Conservation (phyloP, 2,329 filamentous ascomycete genomes). For the Microascus cirrosus region DNA sequence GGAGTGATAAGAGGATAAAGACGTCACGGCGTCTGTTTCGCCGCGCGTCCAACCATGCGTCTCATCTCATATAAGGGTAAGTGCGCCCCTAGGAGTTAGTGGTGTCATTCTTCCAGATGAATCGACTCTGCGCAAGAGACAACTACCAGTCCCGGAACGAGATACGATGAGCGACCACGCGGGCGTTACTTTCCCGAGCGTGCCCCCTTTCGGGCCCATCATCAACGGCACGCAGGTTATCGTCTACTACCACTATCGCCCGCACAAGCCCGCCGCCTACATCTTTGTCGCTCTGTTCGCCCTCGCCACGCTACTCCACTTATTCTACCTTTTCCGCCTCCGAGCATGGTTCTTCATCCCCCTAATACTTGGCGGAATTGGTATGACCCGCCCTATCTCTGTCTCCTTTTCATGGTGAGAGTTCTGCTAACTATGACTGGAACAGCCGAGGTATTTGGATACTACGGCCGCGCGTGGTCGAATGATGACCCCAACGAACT, state of each 20-base stretch:
- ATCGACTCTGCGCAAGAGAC: too few relatives aligned
- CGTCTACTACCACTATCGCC: constrained; percentile 33
- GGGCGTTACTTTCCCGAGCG: not conserved
- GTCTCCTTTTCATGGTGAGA: not conserved
- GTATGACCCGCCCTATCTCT: constrained; percentile 19
- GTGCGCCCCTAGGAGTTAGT: too few relatives aligned
- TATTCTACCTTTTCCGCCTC: constrained; percentile 23
- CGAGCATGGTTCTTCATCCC: constrained; percentile 42
- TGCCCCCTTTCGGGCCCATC: constrained; percentile 1
- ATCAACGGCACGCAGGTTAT: constrained; percentile 6
- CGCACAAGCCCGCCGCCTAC: constrained; percentile 29
- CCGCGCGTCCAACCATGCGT: too few relatives aligned
- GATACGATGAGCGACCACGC: not conserved
- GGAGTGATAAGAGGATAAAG: too few relatives aligned
- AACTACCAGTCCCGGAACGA: too few relatives aligned
- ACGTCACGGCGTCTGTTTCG: too few relatives aligned
- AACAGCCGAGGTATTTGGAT: constrained; percentile 37
- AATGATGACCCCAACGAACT: constrained; percentile 23
- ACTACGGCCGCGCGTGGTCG: constrained; percentile 36
- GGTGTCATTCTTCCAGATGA: too few relatives aligned
- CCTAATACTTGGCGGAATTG: constrained; percentile 36
- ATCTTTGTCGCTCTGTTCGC: constrained; percentile 30
- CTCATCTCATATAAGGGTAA: too few relatives aligned
- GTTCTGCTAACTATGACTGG: not conserved
- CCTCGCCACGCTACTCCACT: constrained; percentile 26